phyloP scores from a whole-genome alignment of 2,329 filamentous ascomycete species.

The Trichoderma hamatum region DNA sequence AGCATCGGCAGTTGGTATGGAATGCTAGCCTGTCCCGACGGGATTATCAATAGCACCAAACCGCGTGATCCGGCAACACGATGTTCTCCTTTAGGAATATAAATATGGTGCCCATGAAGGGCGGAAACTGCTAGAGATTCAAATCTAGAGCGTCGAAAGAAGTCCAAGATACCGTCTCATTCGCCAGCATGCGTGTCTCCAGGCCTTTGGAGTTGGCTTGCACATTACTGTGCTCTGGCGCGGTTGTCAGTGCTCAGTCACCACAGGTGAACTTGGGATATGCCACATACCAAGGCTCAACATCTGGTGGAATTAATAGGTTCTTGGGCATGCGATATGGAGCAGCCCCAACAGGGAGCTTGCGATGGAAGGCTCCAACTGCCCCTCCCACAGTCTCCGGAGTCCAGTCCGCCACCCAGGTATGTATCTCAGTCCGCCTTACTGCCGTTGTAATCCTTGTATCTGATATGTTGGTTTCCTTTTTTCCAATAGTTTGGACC shows the following conservation, averaged over 20 bases:
- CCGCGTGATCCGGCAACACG: background rate
- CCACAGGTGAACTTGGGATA: conserved; percentile 17
- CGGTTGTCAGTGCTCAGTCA: conserved; percentile 8
- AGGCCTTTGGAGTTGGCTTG: background rate
- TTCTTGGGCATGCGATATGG: conserved; percentile 41
- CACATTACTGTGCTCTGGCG: background rate
- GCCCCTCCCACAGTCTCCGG: conserved; percentile 22
- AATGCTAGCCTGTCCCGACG: background rate
- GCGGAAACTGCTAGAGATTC: background rate
- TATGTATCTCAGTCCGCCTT: background rate
- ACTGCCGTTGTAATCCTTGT: background rate
- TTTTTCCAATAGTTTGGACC: conserved; percentile 11
- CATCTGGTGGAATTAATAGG: conserved; percentile 33
- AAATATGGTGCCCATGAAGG: background rate
- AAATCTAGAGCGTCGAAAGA: background rate
- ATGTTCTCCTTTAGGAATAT: background rate
- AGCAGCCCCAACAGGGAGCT: conserved; percentile 19
- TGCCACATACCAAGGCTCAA: conserved; percentile 19
- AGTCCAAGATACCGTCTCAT: no score
- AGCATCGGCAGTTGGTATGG: background rate
- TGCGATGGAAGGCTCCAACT: conserved; percentile 19
- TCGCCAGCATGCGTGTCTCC: conserved; percentile 1
- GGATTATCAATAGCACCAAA: conserved; percentile 1
- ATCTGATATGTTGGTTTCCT: background rate
- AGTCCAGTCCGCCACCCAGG: conserved; percentile 17